Conservation (phyloP, 2,329 filamentous ascomycete genomes). For the Huntiella savannae region DNA sequence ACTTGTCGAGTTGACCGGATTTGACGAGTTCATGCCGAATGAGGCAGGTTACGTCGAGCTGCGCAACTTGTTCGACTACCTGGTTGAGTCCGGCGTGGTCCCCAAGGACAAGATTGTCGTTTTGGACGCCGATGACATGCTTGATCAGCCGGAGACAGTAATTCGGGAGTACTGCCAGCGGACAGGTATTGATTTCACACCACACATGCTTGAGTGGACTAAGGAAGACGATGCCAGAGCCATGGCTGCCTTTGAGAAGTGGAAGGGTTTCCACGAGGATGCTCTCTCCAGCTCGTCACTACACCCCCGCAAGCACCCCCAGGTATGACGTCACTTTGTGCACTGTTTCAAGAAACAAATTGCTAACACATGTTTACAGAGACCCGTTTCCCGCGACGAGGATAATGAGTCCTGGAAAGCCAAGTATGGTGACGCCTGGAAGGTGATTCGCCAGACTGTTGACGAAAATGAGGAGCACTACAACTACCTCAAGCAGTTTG, state of each 20-base stretch:
- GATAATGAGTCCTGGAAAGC: constrained; percentile 53
- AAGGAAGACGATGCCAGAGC: constrained; percentile 57
- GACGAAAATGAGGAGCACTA: constrained; percentile 56
- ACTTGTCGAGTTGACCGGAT: constrained; percentile 62
- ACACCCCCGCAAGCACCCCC: constrained; percentile 45
- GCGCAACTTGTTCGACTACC: constrained; percentile 69
- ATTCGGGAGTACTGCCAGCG: constrained; percentile 65
- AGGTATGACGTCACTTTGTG: constrained; percentile 25
- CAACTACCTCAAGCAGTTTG: constrained; percentile 65
- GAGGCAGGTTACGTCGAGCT: constrained; percentile 88
- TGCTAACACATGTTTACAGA: constrained; percentile 22
- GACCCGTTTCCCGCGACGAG: constrained; percentile 42
- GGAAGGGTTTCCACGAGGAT: constrained; percentile 93
- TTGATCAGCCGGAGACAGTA: constrained; percentile 62
- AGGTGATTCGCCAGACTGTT: constrained; percentile 50
- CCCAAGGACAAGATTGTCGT: constrained; percentile 62
- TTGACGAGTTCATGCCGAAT: constrained; percentile 65
- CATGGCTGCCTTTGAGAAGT: constrained; percentile 72
- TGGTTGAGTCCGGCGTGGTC: constrained; percentile 48
- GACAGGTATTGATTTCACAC: constrained; percentile 57
- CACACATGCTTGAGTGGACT: constrained; percentile 71
- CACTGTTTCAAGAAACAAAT: not conserved
- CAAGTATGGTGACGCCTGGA: constrained; percentile 56
- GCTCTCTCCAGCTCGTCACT: constrained; percentile 67
- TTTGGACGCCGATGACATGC: constrained; percentile 81